Conservation (phyloP, 2,329 filamentous ascomycete genomes). For the Orbilia oligospora region DNA sequence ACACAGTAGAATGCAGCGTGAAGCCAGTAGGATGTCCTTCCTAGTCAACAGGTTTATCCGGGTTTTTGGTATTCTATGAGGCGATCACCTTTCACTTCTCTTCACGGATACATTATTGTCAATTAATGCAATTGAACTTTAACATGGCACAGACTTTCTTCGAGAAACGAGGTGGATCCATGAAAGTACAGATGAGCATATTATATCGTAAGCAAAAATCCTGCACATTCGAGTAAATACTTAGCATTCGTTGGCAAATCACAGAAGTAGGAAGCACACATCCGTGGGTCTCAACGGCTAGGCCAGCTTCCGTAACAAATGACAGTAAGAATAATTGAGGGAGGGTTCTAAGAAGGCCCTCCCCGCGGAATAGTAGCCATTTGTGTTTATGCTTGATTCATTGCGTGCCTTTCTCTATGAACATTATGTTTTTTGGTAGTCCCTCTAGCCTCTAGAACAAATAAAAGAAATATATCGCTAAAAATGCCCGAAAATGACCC, state of each 20-base stretch:
- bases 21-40: conserved; percentile 13
- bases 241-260: not conserved
- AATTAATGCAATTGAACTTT: conserved; percentile 37
- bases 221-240: conserved; percentile 29
- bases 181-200: conserved; percentile 41
- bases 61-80: conserved; percentile 26
- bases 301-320: not conserved
- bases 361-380: not conserved
- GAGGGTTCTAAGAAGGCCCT: not conserved
- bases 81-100: conserved; percentile 30
- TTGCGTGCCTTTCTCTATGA: conserved; percentile 27
- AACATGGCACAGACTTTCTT: conserved; percentile 17
- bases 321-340: not conserved
- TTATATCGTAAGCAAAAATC: conserved; percentile 52
- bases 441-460: conserved; percentile 24
- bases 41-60: conserved; percentile 47
- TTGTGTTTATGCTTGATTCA: not conserved
- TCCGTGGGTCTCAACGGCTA: not conserved
- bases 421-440: conserved; percentile 25
- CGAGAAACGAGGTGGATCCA: conserved; percentile 45
- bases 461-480: conserved; percentile 9
- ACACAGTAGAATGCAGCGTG: conserved; percentile 13
- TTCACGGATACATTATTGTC: conserved; percentile 20
- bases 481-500: conserved; percentile 26
- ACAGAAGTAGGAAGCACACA: not conserved